A percentile compares a stretch with the other conserved stretches of the same genome.
phyloP scores from a whole-genome alignment of 148 eudicot genomes.

The Vaccinium corymbosum region DNA sequence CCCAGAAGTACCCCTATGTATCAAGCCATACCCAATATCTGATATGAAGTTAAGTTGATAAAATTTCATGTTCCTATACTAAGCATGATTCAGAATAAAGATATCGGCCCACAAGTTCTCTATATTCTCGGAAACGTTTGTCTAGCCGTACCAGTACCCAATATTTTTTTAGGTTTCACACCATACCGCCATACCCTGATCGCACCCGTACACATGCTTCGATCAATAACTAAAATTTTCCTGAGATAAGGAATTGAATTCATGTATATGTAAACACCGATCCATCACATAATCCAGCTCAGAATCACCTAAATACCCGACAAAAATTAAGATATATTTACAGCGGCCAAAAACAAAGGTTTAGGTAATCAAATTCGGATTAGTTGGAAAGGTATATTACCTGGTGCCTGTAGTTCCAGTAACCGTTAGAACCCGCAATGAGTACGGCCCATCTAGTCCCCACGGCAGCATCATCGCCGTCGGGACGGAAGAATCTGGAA shows the following conservation, averaged over 20 bases:
- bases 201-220: no score
- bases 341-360: no score
- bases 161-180: no score
- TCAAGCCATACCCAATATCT: no score
- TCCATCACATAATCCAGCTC: not conserved
- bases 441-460: conserved; percentile 93
- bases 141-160: no score
- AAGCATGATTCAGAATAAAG: not conserved
- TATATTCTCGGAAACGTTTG: not conserved
- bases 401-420: conserved; percentile 98
- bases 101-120: not conserved
- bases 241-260: not conserved
- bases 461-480: conserved; percentile 31
- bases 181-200: no score
- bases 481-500: conserved; percentile 12
- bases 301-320: not conserved
- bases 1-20: no score
- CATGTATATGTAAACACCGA: not conserved
- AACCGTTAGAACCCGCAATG: conserved; percentile 88
- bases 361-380: no score
- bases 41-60: no score
- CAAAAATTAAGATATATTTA: not conserved
- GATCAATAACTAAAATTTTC: no score
- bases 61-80: no score
- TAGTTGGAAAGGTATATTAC: conserved; percentile 23